phyloP scores from a whole-genome alignment of 805 yeast species.

The Millerozyma miso region DNA sequence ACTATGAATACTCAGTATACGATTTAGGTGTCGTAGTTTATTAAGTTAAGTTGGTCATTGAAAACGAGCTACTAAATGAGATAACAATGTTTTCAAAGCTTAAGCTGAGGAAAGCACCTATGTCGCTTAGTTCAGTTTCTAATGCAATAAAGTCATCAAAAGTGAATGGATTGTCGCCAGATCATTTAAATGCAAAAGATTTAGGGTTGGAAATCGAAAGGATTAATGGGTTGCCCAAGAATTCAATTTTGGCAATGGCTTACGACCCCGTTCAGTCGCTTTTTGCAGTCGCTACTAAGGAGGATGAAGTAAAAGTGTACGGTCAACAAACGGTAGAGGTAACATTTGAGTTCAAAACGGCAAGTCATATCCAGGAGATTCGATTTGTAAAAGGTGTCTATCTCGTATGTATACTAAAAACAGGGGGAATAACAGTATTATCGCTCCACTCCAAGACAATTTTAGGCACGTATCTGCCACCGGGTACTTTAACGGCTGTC shows the following conservation, averaged over 20 bases:
- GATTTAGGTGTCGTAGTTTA: no score
- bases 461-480: constrained; percentile 57
- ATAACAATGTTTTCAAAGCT: constrained; percentile 31
- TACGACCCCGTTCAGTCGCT: constrained; percentile 88
- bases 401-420: constrained; percentile 63
- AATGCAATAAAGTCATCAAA: constrained; percentile 36
- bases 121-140: constrained; percentile 38
- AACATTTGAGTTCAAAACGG: constrained; percentile 49
- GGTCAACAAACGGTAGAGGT: constrained; percentile 83
- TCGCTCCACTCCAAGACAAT: constrained; percentile 63
- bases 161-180: constrained; percentile 25
- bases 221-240: constrained; percentile 44
- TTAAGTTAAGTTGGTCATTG: no score
- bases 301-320: constrained; percentile 68
- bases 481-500: constrained; percentile 62
- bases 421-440: constrained; percentile 57
- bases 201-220: constrained; percentile 22
- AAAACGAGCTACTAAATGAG: neutral
- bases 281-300: constrained; percentile 71
- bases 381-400: constrained; percentile 78
- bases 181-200: constrained; percentile 27
- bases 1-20: neutral
- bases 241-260: constrained; percentile 63
- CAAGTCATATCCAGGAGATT: constrained; percentile 50
- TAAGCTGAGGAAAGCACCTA: constrained; percentile 38